Base-by-base conservation (phyloP, 176 grass and related monocot species). In the Saccharum spontaneum region DNA sequence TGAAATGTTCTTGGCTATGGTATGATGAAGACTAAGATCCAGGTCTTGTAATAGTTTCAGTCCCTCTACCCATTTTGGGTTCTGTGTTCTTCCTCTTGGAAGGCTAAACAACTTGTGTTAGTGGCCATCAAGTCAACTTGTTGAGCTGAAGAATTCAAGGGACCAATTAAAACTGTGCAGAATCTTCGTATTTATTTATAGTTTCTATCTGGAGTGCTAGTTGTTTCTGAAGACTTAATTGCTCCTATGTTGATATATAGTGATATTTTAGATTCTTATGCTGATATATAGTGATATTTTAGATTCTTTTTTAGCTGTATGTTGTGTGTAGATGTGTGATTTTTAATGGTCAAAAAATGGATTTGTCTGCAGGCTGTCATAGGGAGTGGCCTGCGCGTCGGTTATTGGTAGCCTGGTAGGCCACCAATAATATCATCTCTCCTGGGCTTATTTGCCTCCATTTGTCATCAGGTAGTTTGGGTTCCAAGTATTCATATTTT, bases 51-150 rank as follows among this genome's bases (percentile, higher is more conserved):
- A 13, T 69, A 50, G 68, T 69, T 83, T 76, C 69, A 65, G 38
- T 34, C 24, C 9, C 41, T 81, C 39, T 40, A 79, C 60, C 49
- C 62, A 79, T 28, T 76, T 63, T 84, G 85, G 85, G 50, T 84
- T 87, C 52, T 84, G 81, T 87, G 85, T 81, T 87, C 40, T 60
- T 79, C 69, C 57, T 73, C 52, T 77, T 77, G 10, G 11, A 83
- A 13, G 3, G 43, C 63, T 86, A 66, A 90, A 90, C 13, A 86
- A 22, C 48, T 64, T 77, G 33, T 63, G 43, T 65, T 86, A 45
- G 55, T 83, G 80, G 60, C 23, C 40, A 33, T 87, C 61, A 48
- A 84, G 89, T 91, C 85, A 87, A 91, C 89, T 87, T 76, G 69
- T 13, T 52, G 84, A 83, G 66, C 88, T 15, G 84, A 90, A 77